Conservation (phyloP, 75 land plant genomes). For the Cryptomeria japonica region DNA sequence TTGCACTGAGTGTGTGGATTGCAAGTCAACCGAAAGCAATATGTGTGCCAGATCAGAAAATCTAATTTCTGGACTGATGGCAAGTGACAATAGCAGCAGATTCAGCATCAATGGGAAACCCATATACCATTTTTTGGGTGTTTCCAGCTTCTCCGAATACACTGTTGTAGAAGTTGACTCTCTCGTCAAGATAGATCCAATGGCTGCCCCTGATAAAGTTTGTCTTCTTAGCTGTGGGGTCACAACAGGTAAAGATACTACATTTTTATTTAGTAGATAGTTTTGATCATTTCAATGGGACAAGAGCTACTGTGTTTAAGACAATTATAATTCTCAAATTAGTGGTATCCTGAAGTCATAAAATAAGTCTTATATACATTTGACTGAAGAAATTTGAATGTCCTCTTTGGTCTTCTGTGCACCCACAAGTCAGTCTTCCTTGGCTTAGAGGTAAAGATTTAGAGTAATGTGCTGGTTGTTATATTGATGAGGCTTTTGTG, state of each 20-base stretch:
- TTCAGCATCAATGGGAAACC: slow-evolving; percentile 33
- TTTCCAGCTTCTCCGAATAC: slow-evolving; percentile 68
- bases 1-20: slow-evolving; percentile 62
- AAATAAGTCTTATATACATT: no score
- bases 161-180: slow-evolving; percentile 46
- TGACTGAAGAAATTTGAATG: no score
- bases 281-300: no score
- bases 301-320: no score
- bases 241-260: slow-evolving; percentile 43
- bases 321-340: no score
- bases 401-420: background rate
- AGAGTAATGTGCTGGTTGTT: no score
- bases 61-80: slow-evolving; percentile 19
- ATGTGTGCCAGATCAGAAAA: slow-evolving; percentile 21
- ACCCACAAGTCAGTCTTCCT: no score
- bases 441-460: no score
- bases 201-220: slow-evolving; percentile 45
- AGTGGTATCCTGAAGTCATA: no score
- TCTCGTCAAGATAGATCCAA: slow-evolving; percentile 42
- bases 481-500: no score
- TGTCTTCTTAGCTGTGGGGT: slow-evolving; percentile 69
- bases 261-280: background rate
- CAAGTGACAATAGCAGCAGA: slow-evolving; percentile 3
- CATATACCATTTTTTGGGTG: slow-evolving; percentile 42
- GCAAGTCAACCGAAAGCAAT: slow-evolving; percentile 39